Percentiles rank a stretch among this genome's conserved stretches.
phyloP scores from a whole-genome alignment of 768 basidiomycete genomes.

The Boletus pseudo-olivaceus region DNA sequence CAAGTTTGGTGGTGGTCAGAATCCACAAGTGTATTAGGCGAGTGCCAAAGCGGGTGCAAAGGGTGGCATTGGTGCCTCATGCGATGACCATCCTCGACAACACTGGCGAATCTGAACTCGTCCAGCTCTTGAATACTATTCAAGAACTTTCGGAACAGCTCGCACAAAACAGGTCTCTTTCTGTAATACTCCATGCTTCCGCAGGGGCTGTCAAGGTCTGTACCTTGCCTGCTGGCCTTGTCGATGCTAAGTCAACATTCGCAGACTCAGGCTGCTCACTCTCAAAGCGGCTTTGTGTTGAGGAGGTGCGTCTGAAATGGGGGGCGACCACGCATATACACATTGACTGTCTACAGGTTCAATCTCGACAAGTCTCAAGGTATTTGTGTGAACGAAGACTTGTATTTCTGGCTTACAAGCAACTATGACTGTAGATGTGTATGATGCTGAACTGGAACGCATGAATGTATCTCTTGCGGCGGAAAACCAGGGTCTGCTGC shows the following conservation, averaged over 20 bases:
- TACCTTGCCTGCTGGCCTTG: conserved; percentile 1
- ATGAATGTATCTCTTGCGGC: conserved; percentile 76
- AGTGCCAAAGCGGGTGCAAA: conserved; percentile 7
- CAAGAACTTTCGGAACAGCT: conserved; percentile 83
- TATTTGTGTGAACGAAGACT: conserved; percentile 24
- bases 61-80: neutral
- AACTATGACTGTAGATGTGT: conserved; percentile 60
- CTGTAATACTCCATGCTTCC: conserved; percentile 68
- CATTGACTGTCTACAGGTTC: conserved; percentile 44
- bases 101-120: conserved; percentile 53
- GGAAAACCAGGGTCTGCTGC: conserved; percentile 82
- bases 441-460: conserved; percentile 83
- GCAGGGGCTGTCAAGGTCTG: conserved; percentile 77
- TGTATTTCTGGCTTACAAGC: neutral
- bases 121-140: conserved; percentile 63
- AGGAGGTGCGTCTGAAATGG: conserved; percentile 51
- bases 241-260: neutral
- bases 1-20: neutral
- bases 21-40: neutral
- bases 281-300: conserved; percentile 89
- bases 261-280: conserved; percentile 83
- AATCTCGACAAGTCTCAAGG: conserved; percentile 88
- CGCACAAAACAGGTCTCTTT: conserved; percentile 69
- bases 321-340: neutral
- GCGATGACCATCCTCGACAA: conserved; percentile 55